Evolutionary conservation across 2,329 filamentous ascomycete species (phyloP).

Genomic region (Fusarium chuoi): DNA sequence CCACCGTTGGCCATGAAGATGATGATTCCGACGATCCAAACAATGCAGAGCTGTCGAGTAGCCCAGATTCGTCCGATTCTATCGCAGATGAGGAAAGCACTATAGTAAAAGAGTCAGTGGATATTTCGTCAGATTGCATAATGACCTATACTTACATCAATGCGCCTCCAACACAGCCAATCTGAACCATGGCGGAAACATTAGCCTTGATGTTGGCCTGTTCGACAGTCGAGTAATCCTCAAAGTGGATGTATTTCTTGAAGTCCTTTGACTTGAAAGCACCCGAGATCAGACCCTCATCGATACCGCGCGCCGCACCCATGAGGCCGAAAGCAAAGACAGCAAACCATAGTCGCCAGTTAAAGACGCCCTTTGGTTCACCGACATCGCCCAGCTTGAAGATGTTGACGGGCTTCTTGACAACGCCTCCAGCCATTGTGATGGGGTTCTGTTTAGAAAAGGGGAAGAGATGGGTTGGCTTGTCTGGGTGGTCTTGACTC

Average conservation of each 20-base stretch:
- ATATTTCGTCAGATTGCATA: neutral
- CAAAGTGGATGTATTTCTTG: conserved; percentile 9
- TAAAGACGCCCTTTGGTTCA: conserved; percentile 16
- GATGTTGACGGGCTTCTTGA: conserved; percentile 24
- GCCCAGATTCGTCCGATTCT: conserved; percentile 17
- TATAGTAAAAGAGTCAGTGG: neutral
- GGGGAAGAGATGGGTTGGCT: neutral
- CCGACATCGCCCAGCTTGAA: conserved; percentile 16
- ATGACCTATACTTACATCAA: neutral
- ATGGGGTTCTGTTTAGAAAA: no score
- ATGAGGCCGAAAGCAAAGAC: conserved; percentile 20
- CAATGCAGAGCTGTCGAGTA: conserved; percentile 10
- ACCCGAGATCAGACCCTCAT: conserved; percentile 17
- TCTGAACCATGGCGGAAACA: conserved; percentile 23
- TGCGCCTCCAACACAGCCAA: conserved; percentile 17
- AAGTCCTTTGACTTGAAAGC: conserved; percentile 22
- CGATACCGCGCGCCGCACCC: conserved; percentile 14
- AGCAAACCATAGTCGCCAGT: conserved; percentile 23
- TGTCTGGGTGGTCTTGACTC: neutral
- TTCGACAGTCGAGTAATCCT: conserved; percentile 1
- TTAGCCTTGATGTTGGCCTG: conserved; percentile 23
- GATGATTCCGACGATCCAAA: conserved; percentile 10
- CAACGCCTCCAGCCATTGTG: conserved; percentile 15
- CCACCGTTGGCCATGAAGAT: conserved; percentile 22
- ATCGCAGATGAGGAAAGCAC: conserved; percentile 18